Percentiles rank a stretch among this genome's conserved stretches.
Conservation (phyloP, 1,139 yeast genomes). For the Debaryomycetaceae sp. region DNA sequence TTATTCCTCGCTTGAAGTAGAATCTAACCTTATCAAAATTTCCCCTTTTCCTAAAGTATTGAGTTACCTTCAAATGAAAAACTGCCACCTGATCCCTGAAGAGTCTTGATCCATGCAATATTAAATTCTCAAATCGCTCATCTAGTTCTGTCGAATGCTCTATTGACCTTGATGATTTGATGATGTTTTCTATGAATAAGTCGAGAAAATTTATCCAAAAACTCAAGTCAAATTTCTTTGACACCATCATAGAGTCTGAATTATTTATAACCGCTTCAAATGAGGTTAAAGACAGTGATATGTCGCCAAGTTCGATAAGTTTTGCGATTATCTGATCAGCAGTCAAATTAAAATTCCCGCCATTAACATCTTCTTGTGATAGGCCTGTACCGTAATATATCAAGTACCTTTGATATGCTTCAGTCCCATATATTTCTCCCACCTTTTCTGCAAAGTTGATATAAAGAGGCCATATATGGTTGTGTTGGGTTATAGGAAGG, state of each 20-base stretch:
- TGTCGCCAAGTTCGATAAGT: slow-evolving; percentile 23
- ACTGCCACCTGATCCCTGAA: slow-evolving; percentile 63
- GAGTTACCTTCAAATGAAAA: slow-evolving; percentile 49
- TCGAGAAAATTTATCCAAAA: slow-evolving; percentile 50
- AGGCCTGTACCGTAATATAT: slow-evolving; percentile 19
- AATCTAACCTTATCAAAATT: slow-evolving; percentile 43
- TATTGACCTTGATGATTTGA: background rate
- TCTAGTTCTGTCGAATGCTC: slow-evolving; percentile 18
- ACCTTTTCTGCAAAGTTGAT: slow-evolving; percentile 47
- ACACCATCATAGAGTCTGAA: slow-evolving; percentile 10
- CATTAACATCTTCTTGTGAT: slow-evolving; percentile 5
- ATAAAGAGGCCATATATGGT: slow-evolving; percentile 58
- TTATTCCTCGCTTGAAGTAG: slow-evolving; percentile 47
- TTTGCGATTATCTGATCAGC: slow-evolving; percentile 18
- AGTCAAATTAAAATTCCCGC: slow-evolving; percentile 6
- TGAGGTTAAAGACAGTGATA: slow-evolving; percentile 11
- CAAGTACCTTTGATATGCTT: slow-evolving; percentile 44
- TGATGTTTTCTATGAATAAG: slow-evolving; percentile 23
- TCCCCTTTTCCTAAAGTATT: slow-evolving; percentile 36
- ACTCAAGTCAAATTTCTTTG: slow-evolving; percentile 13
- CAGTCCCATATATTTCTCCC: slow-evolving; percentile 40
- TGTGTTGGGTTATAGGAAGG: slow-evolving; percentile 53
- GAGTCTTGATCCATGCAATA: slow-evolving; percentile 33
- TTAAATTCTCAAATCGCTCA: slow-evolving; percentile 18
- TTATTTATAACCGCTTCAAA: slow-evolving; percentile 11